Evolutionary conservation across 2,329 filamentous ascomycete genomes (phyloP).

Genomic region (Apiospora malaysiana): DNA sequence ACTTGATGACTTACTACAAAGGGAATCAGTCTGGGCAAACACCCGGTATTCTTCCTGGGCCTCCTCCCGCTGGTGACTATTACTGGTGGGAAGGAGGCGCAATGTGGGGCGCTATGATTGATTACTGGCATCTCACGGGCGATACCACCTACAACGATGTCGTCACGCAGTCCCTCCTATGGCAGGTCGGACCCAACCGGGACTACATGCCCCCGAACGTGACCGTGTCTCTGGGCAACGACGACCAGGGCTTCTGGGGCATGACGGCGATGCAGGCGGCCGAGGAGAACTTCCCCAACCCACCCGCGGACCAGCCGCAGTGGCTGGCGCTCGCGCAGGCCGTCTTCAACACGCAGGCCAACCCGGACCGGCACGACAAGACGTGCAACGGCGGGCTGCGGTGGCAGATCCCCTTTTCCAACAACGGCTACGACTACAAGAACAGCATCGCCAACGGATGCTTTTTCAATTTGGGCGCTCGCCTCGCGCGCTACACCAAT

Average conservation of each 20-base stretch:
- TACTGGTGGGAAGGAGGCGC: slow-evolving; percentile 45
- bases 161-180: slow-evolving; percentile 50
- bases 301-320: slow-evolving; percentile 53
- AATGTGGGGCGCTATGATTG: slow-evolving; percentile 41
- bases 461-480: slow-evolving; percentile 58
- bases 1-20: slow-evolving; percentile 41
- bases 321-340: slow-evolving; percentile 71
- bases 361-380: slow-evolving; percentile 60
- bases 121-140: slow-evolving; percentile 58
- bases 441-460: slow-evolving; percentile 53
- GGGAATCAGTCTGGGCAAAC: slow-evolving; percentile 41
- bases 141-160: slow-evolving; percentile 58
- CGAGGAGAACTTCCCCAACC: slow-evolving; percentile 66
- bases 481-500: slow-evolving; percentile 67
- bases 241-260: slow-evolving; percentile 69
- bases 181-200: slow-evolving; percentile 50
- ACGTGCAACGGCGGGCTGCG: slow-evolving; percentile 67
- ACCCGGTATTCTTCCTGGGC: slow-evolving; percentile 40
- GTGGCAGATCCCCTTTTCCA: slow-evolving; percentile 71
- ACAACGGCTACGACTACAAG: slow-evolving; percentile 55
- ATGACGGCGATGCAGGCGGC: slow-evolving; percentile 67
- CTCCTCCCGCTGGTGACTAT: slow-evolving; percentile 41
- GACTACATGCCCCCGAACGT: slow-evolving; percentile 56
- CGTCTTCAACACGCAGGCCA: slow-evolving; percentile 67
- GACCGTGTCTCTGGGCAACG: slow-evolving; percentile 52